Base-by-base conservation (phyloP, 139 green algal genomes). In the Pleodorina starrii region DNA sequence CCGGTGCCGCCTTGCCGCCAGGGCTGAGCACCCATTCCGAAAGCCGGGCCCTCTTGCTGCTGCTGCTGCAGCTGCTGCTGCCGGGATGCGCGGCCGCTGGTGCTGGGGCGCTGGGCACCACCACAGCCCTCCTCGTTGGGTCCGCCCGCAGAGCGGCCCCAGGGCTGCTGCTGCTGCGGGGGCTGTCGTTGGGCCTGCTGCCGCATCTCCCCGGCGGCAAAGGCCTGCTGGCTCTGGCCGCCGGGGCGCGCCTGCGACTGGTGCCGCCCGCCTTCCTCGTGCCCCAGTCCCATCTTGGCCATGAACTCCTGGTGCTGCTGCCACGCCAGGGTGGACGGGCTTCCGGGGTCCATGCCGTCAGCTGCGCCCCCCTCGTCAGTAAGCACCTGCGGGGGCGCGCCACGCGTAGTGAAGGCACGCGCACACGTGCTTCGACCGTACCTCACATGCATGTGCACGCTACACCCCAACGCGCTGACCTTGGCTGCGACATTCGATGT, bases 251-350 rank as follows among this genome's bases (percentile, higher is more conserved):
- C 73, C n/a, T n/a, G 29, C 6, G 6, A 43, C 46, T 27, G 44
- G 40, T 44, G 57, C 57, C 63, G 63, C n/a, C 63, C 63, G 57
- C 48, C 48, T 57, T 57, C 63, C n/a, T 42, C 44, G 5, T 36
- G 78, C 51, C 23, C 38, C 42, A 69, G 19, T 17, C 82, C 68
- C 66, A 88, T 43, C 23, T 32, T 71, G 21, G 82, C 69, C 84
- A 82, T 82, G 69, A 89, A 82, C 1, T 63, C 48, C 84, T 82
- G 84, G 50, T 89, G 84, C 50, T 89, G 84, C 69, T 73, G 46
- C 84, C 84, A 89, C 5, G 84, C 84, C 50, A 82, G 36, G n/a
- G 43, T 25, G 27, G 83, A 75, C 12, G 63, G n/a, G 40, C 29
- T 35, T 9, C 77, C 59, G 25, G 59, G 35, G 80, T 51, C 59